Evolutionary conservation across 495 filamentous ascomycete genomes (phyloP).

Genomic region (Aspergillus homomorphus): DNA sequence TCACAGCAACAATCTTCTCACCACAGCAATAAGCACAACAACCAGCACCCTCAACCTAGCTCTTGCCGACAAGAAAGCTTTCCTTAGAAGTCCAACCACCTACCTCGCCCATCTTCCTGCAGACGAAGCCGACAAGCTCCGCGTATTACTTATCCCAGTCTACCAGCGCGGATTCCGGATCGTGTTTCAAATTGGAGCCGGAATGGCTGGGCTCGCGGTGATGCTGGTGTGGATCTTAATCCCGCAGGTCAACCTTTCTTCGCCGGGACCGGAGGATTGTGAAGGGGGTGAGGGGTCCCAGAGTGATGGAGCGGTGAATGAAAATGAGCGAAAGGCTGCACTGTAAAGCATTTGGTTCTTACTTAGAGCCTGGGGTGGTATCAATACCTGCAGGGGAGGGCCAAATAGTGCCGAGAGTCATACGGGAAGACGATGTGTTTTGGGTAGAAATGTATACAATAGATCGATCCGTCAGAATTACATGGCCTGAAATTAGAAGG

Average conservation of each 20-base stretch:
- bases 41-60: slow-evolving; percentile 32
- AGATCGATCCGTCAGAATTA: too few species aligned
- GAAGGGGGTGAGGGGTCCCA: slow-evolving; percentile 17
- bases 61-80: slow-evolving; percentile 25
- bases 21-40: slow-evolving; percentile 31
- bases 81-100: slow-evolving; percentile 30
- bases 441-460: too few species aligned
- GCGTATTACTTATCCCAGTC: slow-evolving; percentile 40
- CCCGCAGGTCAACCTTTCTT: slow-evolving; percentile 43
- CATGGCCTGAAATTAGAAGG: too few species aligned
- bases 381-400: too few species aligned
- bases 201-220: slow-evolving; percentile 44
- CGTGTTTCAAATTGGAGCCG: slow-evolving; percentile 49
- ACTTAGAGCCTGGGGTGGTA: too few species aligned
- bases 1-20: slow-evolving; percentile 44
- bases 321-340: too few species aligned
- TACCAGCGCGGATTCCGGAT: slow-evolving; percentile 50
- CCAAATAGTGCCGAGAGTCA: too few species aligned
- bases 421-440: too few species aligned
- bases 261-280: slow-evolving; percentile 43
- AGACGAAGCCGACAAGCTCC: slow-evolving; percentile 34
- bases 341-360: too few species aligned
- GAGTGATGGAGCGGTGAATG: slow-evolving; percentile 3
- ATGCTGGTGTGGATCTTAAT: slow-evolving; percentile 43
- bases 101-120: slow-evolving; percentile 29